These are phyloP conservation scores for Talaromyces amestolkiae DNA, from an alignment of 2,329 filamentous ascomycete species.

Conservation along the genomic window DNA sequence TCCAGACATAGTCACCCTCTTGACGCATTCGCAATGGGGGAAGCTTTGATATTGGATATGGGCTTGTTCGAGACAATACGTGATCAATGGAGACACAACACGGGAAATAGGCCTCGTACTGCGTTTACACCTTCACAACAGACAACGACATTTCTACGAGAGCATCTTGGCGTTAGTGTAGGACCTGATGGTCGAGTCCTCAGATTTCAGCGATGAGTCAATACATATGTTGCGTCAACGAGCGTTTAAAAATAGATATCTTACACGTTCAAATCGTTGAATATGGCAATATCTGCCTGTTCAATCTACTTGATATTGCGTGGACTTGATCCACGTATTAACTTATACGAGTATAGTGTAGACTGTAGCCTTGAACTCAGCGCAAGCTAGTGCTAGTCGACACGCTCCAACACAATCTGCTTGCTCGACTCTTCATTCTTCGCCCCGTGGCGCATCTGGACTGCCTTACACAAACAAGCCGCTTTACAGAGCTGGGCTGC, in stretches of 20 bases:
- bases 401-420: not conserved
- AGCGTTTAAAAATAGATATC: not conserved
- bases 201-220: constrained; percentile 27
- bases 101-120: constrained; percentile 25
- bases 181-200: constrained; percentile 35
- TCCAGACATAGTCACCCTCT: constrained; percentile 35
- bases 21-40: constrained; percentile 38
- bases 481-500: not conserved
- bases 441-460: not conserved
- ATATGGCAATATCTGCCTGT: too few species aligned
- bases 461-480: not conserved
- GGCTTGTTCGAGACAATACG: constrained; percentile 35
- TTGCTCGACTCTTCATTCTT: not conserved
- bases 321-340: too few species aligned
- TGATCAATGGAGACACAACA: constrained; percentile 40
- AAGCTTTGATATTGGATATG: constrained; percentile 39
- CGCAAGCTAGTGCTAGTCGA: not conserved
- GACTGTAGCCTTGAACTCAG: not conserved
- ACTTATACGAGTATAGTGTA: too few species aligned
- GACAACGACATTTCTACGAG: constrained; percentile 37
- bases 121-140: constrained; percentile 33
- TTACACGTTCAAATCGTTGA: not conserved
- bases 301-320: too few species aligned
- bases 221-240: not conserved
- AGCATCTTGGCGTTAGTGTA: constrained; percentile 40